Base-by-base conservation (phyloP, 75 land plant species). In the Ceratopteris richardii region DNA sequence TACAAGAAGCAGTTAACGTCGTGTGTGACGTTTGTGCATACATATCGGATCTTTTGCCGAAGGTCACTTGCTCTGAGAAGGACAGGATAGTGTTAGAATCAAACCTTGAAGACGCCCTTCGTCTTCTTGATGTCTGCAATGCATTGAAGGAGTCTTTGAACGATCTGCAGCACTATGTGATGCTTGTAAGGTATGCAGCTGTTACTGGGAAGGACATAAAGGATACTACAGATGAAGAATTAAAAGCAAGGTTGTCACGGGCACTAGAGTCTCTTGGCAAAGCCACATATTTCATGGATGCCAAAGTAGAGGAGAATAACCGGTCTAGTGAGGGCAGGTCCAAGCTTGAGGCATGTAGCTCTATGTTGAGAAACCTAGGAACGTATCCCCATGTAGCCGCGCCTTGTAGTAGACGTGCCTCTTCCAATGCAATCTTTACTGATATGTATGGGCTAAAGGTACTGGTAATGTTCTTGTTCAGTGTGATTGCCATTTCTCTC, bases 71-170 rank as follows among this genome's bases (percentile, higher is more conserved):
- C 40, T 57, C 1, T 10, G 26, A 0, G 29, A 60, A 22, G 20
- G 43, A 1, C 1, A 54, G 26, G 11, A 57, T 67, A 29, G 54
- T 57, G 62, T 29, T 70, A 13, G 59, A 70, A 13, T 61, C 70
- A 29, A 43, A 70, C 19, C 70, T 70, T 0, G 73, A 70, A 0
- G 62, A 67, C 27, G 57, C 36, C 14, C 52, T 58, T 10, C 66
- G 66, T 33, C 62, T 70, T 9, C 56, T 70, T 13, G 73, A 70
- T 36, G 69, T 65, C 0, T 70, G 73, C 61, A 65, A 70, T 33
- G 51, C n/a, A 9, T 23, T 70, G 5, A 66, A 57, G 11, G 70
- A 70, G 24, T 47, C 22, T n/a, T 31, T 66, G 18, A 26, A 31
- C 13, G 61, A 70, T 12, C 22, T 70, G 2, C 44, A 57, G 2